A percentile compares a stretch with the other conserved stretches of the same genome.
Evolutionary conservation across 2,329 filamentous ascomycete genomes (phyloP).

Genomic region (Xylariomycetidae sp.): DNA sequence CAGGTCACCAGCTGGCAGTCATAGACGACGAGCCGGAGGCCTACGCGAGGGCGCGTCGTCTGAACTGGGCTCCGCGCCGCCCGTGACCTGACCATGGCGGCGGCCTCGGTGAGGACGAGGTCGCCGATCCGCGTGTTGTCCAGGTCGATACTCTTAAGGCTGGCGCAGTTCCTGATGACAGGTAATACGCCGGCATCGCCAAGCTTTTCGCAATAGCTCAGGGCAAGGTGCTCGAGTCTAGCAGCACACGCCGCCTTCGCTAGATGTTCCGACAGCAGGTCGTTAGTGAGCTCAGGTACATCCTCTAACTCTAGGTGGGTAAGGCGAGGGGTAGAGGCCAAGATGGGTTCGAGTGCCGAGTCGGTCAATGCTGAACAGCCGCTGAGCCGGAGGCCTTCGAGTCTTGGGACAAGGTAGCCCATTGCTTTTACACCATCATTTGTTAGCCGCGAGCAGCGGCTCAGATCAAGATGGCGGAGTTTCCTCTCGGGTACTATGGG

Average conservation of each 20-base stretch:
- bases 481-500: slow-evolving; percentile 73
- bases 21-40: slow-evolving; percentile 76
- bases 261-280: slow-evolving; percentile 65
- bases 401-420: slow-evolving; percentile 67
- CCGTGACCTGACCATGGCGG: slow-evolving; percentile 70
- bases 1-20: slow-evolving; percentile 91
- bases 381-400: slow-evolving; percentile 80
- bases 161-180: slow-evolving; percentile 69
- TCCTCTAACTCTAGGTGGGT: slow-evolving; percentile 91
- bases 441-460: slow-evolving; percentile 71
- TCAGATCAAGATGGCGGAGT: slow-evolving; percentile 80
- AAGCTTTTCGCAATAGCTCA: slow-evolving; percentile 85
- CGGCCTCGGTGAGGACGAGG: slow-evolving; percentile 78
- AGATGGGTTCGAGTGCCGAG: slow-evolving; percentile 62
- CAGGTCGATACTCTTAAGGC: slow-evolving; percentile 70
- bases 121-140: slow-evolving; percentile 93
- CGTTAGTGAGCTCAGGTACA: slow-evolving; percentile 71
- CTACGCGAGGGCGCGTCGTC: slow-evolving; percentile 46
- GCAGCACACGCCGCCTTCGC: slow-evolving; percentile 71
- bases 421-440: slow-evolving; percentile 67
- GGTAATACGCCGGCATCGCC: slow-evolving; percentile 81
- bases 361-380: slow-evolving; percentile 74
- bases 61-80: slow-evolving; percentile 36
- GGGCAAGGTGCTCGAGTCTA: slow-evolving; percentile 71
- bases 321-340: slow-evolving; percentile 71